Evolutionary conservation across 2,329 filamentous ascomycete genomes (phyloP), one percentile per base, ranked within the genome.

Genomic region (Penicillium sp.): DNA sequence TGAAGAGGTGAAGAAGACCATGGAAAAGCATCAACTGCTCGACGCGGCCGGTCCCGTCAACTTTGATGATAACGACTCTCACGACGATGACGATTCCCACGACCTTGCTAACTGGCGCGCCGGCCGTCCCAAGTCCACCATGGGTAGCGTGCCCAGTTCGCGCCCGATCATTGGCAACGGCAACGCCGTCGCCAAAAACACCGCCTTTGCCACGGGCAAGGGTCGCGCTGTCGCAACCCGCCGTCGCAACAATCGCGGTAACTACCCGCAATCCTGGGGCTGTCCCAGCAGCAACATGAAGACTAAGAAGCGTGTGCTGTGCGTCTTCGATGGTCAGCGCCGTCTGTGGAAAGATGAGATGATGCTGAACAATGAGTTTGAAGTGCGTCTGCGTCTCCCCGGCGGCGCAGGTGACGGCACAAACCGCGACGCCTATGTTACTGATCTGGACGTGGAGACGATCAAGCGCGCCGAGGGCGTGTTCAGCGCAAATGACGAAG

Each of bases 271-370:
- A 0, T 91, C 88, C 1, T 98, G 93, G 93, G 92, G 93, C 45
- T 93, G 91, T 63, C 82, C 91, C 55, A 85, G 88, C 64, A 87
- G 89, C 63, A 90, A 93, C 76, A 95, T 97, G 89, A 95, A 88
- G 66, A 95, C 95, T 83, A 96, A 95, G 82, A 96, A 96, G 81
- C 88, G 93, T 25, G 89, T 96, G 47, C 79, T 97, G 63, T 89
- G 89, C 56, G 88, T 95, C 18, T 98, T 95, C 64, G 90, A 97
- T 65, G 93, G 93, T 0, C 80, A 80, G 13, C 84, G 91, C 46
- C 84, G 92, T 37, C 79, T 98, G 43, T 93, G 88, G 81, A 97
- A 97, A 76, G 93, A 98, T 67, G 93, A 98, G 73, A 93, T 97
- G 89, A 95, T 96, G 90, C 84, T 98, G 43, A 89, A 91, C 60